These are phyloP conservation scores for Leccinum broughii DNA, from an alignment of 768 basidiomycete genomes.

Conservation along the genomic window DNA sequence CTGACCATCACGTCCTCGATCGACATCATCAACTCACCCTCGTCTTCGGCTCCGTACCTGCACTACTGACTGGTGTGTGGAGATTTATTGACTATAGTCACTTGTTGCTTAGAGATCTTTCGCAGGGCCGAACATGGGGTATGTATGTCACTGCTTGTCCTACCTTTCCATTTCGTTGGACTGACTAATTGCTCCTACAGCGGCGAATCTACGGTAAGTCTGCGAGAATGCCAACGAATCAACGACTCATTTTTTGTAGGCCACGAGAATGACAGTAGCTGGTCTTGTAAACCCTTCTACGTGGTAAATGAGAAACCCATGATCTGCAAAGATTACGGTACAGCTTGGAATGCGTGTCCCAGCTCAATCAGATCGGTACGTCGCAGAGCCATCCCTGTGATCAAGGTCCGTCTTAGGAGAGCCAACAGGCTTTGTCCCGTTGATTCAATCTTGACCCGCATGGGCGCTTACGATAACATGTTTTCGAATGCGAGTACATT, in stretches of 20 bases:
- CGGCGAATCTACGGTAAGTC: conserved; percentile 71
- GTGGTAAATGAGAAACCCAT: conserved; percentile 3
- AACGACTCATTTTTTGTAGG: conserved; percentile 35
- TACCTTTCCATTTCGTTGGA: background rate
- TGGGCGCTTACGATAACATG: conserved; percentile 99
- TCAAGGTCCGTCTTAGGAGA: conserved; percentile 9
- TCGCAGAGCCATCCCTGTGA: background rate
- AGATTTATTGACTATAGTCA: background rate
- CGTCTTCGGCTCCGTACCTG: too few relatives aligned
- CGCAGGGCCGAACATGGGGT: conserved; percentile 81
- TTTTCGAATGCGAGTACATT: conserved; percentile 94
- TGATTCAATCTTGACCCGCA: conserved; percentile 90
- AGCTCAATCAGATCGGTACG: conserved; percentile 73
- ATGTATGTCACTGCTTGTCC: conserved; percentile 42
- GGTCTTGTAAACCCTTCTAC: conserved; percentile 58
- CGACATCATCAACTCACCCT: too few relatives aligned
- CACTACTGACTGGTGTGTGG: conserved; percentile 73
- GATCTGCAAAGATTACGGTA: conserved; percentile 71
- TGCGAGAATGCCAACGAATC: background rate
- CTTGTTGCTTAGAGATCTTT: conserved; percentile 1
- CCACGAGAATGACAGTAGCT: conserved; percentile 94
- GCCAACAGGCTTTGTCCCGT: conserved; percentile 74
- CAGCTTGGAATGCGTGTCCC: conserved; percentile 96
- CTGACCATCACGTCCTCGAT: too few relatives aligned
- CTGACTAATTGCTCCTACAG: conserved; percentile 34